Base-by-base conservation (phyloP, 495 filamentous ascomycete species). In the Lichenothelia convexa region DNA sequence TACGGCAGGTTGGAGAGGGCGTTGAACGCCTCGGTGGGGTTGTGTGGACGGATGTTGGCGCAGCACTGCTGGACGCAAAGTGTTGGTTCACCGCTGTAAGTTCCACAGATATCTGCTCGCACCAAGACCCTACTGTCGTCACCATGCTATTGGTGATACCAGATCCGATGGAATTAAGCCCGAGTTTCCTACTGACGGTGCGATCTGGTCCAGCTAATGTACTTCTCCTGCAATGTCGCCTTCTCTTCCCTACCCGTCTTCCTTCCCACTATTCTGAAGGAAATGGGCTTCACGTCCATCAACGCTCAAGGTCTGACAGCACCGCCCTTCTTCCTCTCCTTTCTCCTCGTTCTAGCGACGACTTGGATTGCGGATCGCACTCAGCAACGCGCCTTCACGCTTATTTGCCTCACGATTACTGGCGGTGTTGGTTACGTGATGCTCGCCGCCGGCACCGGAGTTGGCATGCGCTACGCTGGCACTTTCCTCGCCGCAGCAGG, bases 401-500 rank as follows among this genome's bases (percentile, higher is more conserved):
- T n/a, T n/a, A n/a, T n/a, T n/a, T n/a, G n/a, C n/a, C n/a, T n/a
- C n/a, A n/a, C n/a, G n/a, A n/a, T n/a, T n/a, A n/a, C n/a, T n/a
- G n/a, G n/a, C n/a, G n/a, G n/a, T n/a, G 47, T 80, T 23, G 80
- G 78, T 3, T 83, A 81, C 40, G 73, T 63, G 0, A 58, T 84
- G 16, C 45, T 84, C 31, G 59, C 82, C 20, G 67, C 72, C 4
- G 56, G 70, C 38, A 57, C 64, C 2, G 57, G 65, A 1, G 57
- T 65, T 0, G 71, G 71, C 0, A 76, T 75, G 7, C 74, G 77
- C 45, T 86, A 83, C 41, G 76, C 41, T 29, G 78, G 74, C 11
- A 79, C 75, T 32, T 70, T 80, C 44, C 54, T 83, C 26, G 66
- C 83, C 2, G 78, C 79, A 0, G 60, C 71, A 44, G 79, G 80